Evolutionary conservation across 352 stramenopile species (phyloP).

Genomic region (Nothophytophthora sp.): DNA sequence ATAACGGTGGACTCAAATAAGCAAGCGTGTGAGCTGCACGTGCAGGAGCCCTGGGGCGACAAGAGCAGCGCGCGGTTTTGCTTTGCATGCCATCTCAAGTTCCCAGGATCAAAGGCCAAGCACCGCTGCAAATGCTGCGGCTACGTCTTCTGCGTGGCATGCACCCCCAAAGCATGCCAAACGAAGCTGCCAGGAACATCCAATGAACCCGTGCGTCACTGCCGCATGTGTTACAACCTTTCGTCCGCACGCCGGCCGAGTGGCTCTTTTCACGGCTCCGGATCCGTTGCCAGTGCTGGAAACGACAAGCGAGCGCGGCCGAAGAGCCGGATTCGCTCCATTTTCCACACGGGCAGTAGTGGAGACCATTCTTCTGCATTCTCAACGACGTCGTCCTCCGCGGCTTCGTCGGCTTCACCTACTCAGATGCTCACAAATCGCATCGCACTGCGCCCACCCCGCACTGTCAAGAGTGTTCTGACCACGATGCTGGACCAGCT

Average conservation of each 20-base stretch:
- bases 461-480: slow-evolving; percentile 84
- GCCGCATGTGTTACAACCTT: slow-evolving; percentile 77
- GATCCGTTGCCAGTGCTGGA: slow-evolving; percentile 23
- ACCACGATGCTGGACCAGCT: slow-evolving; percentile 85
- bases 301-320: slow-evolving; percentile 30
- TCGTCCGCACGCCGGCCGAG: slow-evolving; percentile 64
- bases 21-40: slow-evolving; percentile 62
- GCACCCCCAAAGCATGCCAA: slow-evolving; percentile 74
- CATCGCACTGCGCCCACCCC: slow-evolving; percentile 63
- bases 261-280: slow-evolving; percentile 41
- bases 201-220: slow-evolving; percentile 73
- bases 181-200: slow-evolving; percentile 65
- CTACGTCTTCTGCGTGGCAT: slow-evolving; percentile 80
- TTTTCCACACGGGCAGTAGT: slow-evolving; percentile 49
- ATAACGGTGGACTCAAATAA: slow-evolving; percentile 67
- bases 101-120: slow-evolving; percentile 40
- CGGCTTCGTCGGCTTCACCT: slow-evolving; percentile 4
- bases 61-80: slow-evolving; percentile 72
- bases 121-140: slow-evolving; percentile 83
- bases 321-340: slow-evolving; percentile 57
- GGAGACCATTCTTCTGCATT: slow-evolving; percentile 15
- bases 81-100: slow-evolving; percentile 72
- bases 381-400: slow-evolving; percentile 8
- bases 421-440: slow-evolving; percentile 66
- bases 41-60: slow-evolving; percentile 81